Evolutionary conservation across 2,329 filamentous ascomycete species (phyloP).

Genomic region (Alternaria ethzedia): DNA sequence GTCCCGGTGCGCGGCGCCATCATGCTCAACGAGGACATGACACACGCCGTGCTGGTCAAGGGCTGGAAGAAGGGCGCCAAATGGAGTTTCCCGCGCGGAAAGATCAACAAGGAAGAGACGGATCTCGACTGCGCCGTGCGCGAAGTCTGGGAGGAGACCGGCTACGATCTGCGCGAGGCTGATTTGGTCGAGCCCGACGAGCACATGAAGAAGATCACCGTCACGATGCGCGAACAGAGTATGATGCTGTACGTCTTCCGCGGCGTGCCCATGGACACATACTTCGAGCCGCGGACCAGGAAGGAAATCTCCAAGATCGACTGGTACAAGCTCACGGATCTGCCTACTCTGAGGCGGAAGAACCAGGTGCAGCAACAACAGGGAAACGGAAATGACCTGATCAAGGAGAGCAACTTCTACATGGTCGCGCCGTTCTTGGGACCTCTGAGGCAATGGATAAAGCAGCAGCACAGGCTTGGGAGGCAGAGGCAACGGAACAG

Average conservation of each 20-base stretch:
- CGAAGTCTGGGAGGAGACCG: slow-evolving; percentile 96
- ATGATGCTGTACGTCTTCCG: slow-evolving; percentile 92
- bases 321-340: slow-evolving; percentile 90
- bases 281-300: slow-evolving; percentile 87
- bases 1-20: slow-evolving; percentile 95
- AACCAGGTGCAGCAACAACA: slow-evolving; percentile 65
- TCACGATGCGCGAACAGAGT: slow-evolving; percentile 91
- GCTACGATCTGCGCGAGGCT: slow-evolving; percentile 78
- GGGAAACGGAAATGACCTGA: slow-evolving; percentile 57
- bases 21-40: slow-evolving; percentile 91
- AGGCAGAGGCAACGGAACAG: slow-evolving; percentile 51
- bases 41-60: slow-evolving; percentile 89
- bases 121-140: slow-evolving; percentile 92
- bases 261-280: slow-evolving; percentile 82
- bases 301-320: slow-evolving; percentile 98
- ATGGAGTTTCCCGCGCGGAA: slow-evolving; percentile 96
- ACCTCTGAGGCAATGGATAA: slow-evolving; percentile 87
- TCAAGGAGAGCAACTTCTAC: slow-evolving; percentile 88
- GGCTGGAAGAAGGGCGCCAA: slow-evolving; percentile 97
- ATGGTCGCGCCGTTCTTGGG: slow-evolving; percentile 95
- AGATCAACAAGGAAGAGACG: slow-evolving; percentile 97
- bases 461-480: slow-evolving; percentile 80
- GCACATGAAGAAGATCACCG: slow-evolving; percentile 81
- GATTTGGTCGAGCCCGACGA: slow-evolving; percentile 74
- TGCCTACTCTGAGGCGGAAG: slow-evolving; percentile 79